These are phyloP conservation scores for Fusarium buxicola DNA, from an alignment of 2,329 filamentous ascomycete genomes.

Conservation along the genomic window DNA sequence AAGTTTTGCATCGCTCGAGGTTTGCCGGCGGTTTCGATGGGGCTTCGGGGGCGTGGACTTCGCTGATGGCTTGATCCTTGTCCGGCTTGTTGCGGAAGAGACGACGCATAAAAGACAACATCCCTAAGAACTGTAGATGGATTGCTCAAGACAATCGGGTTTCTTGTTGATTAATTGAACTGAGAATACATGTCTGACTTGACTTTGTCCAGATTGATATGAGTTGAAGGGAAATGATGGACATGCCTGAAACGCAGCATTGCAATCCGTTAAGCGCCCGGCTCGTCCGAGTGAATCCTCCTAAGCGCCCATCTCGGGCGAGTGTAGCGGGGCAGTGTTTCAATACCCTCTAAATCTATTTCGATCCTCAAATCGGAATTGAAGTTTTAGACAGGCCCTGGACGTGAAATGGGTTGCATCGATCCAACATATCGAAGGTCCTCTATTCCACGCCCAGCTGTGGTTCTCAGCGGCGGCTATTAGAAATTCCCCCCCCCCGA, in stretches of 20 bases:
- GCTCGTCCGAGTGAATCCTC: neutral
- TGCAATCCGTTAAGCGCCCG: conserved; percentile 23
- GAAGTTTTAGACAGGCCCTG: neutral
- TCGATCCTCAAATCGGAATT: neutral
- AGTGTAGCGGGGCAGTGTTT: conserved; percentile 1
- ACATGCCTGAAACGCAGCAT: neutral
- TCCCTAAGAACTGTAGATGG: neutral
- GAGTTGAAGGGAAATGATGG: neutral
- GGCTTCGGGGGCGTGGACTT: neutral
- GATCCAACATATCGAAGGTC: too few relatives aligned
- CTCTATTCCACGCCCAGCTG: too few relatives aligned
- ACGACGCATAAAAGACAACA: conserved; percentile 12
- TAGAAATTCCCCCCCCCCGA: too few relatives aligned
- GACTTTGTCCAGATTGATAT: neutral
- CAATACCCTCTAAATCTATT: neutral
- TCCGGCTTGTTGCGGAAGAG: conserved; percentile 10
- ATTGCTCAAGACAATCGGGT: neutral
- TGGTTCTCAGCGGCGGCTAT: too few relatives aligned
- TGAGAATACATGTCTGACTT: neutral
- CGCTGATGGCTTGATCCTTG: neutral
- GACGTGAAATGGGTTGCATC: too few relatives aligned
- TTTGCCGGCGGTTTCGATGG: accelerated
- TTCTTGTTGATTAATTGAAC: neutral
- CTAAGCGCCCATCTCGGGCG: conserved; percentile 7
- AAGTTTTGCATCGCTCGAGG: neutral